phyloP scores from a whole-genome alignment of 345 rosid species.

The Geranium rotundifolium region DNA sequence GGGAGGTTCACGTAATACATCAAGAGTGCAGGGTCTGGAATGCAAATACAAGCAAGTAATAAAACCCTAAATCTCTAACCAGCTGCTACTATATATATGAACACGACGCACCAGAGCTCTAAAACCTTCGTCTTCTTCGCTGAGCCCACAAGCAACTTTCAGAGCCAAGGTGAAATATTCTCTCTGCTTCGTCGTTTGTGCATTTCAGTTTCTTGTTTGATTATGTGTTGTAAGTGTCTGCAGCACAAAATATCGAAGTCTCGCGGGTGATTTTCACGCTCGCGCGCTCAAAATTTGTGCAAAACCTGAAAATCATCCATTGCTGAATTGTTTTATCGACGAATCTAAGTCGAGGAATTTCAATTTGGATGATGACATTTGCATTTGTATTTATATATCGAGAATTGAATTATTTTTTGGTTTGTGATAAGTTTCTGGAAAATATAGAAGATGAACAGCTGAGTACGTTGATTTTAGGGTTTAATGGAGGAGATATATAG shows the following conservation, averaged over 20 bases:
- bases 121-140: neutral
- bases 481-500: no score
- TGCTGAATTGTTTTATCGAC: conserved; percentile 7
- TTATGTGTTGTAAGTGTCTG: neutral
- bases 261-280: conserved; percentile 41
- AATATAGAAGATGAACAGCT: no score
- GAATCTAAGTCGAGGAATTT: conserved; percentile 17
- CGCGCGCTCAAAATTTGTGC: conserved; percentile 82
- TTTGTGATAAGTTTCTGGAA: neutral
- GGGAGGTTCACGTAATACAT: neutral
- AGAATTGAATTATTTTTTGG: neutral
- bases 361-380: conserved; percentile 17
- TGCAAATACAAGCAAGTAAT: neutral
- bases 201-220: neutral
- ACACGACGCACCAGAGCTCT: neutral
- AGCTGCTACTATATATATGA: neutral
- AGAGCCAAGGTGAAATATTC: neutral
- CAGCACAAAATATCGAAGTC: conserved; percentile 78
- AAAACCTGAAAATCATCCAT: conserved; percentile 27
- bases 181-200: no score
- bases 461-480: no score
- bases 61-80: neutral
- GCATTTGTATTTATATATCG: no score
- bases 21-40: neutral
- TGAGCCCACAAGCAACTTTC: neutral